These are phyloP conservation scores for Endotrypanum monterogeii DNA, from an alignment of 208 protist genomes.

Conservation along the genomic window DNA sequence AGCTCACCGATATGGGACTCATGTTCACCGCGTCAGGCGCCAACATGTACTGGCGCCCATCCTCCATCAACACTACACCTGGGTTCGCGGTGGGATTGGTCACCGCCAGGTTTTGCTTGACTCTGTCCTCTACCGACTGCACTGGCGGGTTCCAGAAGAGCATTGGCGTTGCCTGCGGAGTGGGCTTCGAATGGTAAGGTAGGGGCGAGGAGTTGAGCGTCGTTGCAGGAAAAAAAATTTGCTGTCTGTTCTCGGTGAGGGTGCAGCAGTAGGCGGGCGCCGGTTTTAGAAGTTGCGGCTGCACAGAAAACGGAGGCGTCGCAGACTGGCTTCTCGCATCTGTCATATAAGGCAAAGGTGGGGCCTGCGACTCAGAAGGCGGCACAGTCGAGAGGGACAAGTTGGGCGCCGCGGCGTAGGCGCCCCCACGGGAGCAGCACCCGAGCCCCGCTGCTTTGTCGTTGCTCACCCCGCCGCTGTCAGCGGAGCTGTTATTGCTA, in stretches of 20 bases:
- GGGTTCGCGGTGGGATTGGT: constrained; percentile 21
- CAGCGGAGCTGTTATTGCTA: constrained; percentile 4
- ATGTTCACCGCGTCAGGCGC: constrained; percentile 39
- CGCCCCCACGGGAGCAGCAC: not conserved
- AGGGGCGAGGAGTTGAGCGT: constrained; percentile 18
- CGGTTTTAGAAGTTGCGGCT: constrained; percentile 29
- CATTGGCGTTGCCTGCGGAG: constrained; percentile 15
- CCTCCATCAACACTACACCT: constrained; percentile 33
- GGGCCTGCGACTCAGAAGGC: constrained; percentile 9
- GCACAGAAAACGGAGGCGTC: constrained; percentile 18
- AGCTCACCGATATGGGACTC: constrained; percentile 4
- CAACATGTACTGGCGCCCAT: constrained; percentile 45
- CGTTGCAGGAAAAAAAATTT: constrained; percentile 41
- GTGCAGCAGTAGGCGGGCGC: constrained; percentile 47
- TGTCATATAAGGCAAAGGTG: constrained; percentile 5
- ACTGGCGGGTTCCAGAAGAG: not conserved
- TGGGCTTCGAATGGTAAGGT: constrained; percentile 5
- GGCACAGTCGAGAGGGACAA: not conserved
- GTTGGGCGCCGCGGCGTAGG: not conserved
- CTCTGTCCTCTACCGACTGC: not conserved
- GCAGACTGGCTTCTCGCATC: not conserved
- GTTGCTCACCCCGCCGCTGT: constrained; percentile 7
- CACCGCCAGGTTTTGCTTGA: constrained; percentile 6
- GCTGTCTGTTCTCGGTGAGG: constrained; percentile 36
- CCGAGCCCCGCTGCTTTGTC: constrained; percentile 7